Conservation (phyloP, 2,329 filamentous ascomycete species). For the Trichophyton simii region DNA sequence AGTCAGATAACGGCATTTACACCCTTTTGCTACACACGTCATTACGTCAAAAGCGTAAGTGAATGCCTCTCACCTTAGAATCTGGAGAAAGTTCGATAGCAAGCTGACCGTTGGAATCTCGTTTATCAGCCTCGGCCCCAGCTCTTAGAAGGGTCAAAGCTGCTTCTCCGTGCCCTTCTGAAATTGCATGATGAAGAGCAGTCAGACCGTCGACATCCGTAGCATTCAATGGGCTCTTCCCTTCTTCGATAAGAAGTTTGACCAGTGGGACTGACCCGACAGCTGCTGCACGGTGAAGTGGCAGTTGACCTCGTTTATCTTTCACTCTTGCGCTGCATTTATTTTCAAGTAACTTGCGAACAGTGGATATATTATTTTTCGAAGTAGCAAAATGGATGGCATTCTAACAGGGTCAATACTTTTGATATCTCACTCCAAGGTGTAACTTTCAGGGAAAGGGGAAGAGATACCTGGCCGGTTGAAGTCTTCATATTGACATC, state of each 20-base stretch:
- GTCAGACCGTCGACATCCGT: constrained; percentile 75
- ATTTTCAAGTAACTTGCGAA: constrained; percentile 60
- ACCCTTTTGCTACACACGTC: not conserved
- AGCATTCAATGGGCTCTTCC: constrained; percentile 66
- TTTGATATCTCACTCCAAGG: not conserved
- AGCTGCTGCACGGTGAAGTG: constrained; percentile 83
- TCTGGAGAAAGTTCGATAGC: constrained; percentile 79
- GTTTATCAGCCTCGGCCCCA: constrained; percentile 70
- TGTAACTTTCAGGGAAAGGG: not conserved
- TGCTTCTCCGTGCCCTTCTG: constrained; percentile 58
- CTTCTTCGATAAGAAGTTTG: constrained; percentile 60
- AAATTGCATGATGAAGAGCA: constrained; percentile 64
- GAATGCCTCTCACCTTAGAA: constrained; percentile 49
- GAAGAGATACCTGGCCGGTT: constrained; percentile 29
- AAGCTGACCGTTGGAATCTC: constrained; percentile 55
- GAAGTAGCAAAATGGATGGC: constrained; percentile 84
- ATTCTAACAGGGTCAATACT: constrained; percentile 41
- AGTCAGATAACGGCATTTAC: not conserved
- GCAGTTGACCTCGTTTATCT: constrained; percentile 77
- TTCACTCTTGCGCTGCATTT: constrained; percentile 68
- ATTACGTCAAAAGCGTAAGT: not conserved
- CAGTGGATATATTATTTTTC: constrained; percentile 74
- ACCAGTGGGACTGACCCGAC: constrained; percentile 82
- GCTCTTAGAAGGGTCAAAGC: constrained; percentile 71
- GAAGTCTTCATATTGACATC: constrained; percentile 34